Conservation (phyloP, 2,329 filamentous ascomycete genomes). For the Lachnellula subtilissima region DNA sequence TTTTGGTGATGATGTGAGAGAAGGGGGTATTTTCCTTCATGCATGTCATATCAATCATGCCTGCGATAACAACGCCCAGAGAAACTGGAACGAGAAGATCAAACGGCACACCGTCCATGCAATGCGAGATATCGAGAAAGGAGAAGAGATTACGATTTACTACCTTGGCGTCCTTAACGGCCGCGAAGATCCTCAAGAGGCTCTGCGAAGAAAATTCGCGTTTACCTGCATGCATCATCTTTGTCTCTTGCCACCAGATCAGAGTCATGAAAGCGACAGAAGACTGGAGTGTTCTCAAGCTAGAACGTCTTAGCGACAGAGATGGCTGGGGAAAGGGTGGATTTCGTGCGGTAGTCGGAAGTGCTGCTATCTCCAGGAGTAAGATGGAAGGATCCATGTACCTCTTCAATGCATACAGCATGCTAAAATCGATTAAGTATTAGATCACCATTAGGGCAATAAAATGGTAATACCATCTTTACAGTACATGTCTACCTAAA, state of each 20-base stretch:
- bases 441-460: too few relatives aligned
- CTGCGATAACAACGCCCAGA: slow-evolving; percentile 34
- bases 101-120: slow-evolving; percentile 32
- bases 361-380: too few relatives aligned
- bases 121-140: slow-evolving; percentile 31
- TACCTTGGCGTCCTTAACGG: slow-evolving; percentile 28
- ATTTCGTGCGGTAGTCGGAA: too few relatives aligned
- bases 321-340: too few relatives aligned
- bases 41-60: slow-evolving; percentile 36
- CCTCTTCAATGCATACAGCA: too few relatives aligned
- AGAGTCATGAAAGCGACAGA: slow-evolving; percentile 32
- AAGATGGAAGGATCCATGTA: too few relatives aligned
- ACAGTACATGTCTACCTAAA: too few relatives aligned
- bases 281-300: slow-evolving; percentile 21
- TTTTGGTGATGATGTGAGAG: slow-evolving; percentile 20
- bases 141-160: slow-evolving; percentile 35
- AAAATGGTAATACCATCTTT: too few relatives aligned
- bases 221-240: slow-evolving; percentile 35
- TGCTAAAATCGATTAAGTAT: too few relatives aligned
- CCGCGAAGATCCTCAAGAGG: slow-evolving; percentile 23
- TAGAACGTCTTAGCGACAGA: slow-evolving; percentile 25
- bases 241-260: slow-evolving; percentile 32
- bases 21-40: slow-evolving; percentile 33
- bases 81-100: slow-evolving; percentile 33
- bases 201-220: slow-evolving; percentile 29